These are phyloP conservation scores for Eutrema salsugineum DNA, from an alignment of 441 rosid species.

Conservation along the genomic window DNA sequence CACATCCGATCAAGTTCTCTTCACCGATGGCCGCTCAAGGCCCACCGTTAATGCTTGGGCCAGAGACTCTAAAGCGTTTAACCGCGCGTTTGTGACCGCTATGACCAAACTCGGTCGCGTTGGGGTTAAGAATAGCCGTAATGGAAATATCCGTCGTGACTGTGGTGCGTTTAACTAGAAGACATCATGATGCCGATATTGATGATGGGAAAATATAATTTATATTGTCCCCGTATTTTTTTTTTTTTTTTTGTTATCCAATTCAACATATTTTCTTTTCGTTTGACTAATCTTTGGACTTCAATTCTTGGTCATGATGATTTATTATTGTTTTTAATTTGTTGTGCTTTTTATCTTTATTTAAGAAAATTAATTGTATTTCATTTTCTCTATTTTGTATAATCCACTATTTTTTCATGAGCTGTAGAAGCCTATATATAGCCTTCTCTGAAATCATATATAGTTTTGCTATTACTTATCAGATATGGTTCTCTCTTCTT, in stretches of 20 bases:
- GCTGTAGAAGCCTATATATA: too few relatives aligned
- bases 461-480: not conserved
- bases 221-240: not conserved
- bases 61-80: conserved; percentile 36
- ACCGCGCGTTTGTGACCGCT: conserved; percentile 51
- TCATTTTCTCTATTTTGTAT: too few relatives aligned
- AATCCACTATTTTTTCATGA: too few relatives aligned
- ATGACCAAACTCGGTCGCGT: conserved; percentile 74
- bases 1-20: conserved; percentile 79
- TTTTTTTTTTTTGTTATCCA: not conserved
- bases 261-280: not conserved
- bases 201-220: not conserved
- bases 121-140: conserved; percentile 53
- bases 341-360: too few relatives aligned
- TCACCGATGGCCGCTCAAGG: conserved; percentile 51
- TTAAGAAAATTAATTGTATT: too few relatives aligned
- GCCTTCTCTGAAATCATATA: not conserved
- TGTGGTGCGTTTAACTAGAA: conserved; percentile 48
- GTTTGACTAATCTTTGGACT: not conserved
- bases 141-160: conserved; percentile 63
- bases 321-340: not conserved
- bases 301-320: not conserved
- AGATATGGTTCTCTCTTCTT: not conserved
- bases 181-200: not conserved
- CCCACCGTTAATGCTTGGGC: conserved; percentile 67